Base-by-base conservation (phyloP, 1,284 basidiomycete genomes). In the Rhodotorula glutinis region DNA sequence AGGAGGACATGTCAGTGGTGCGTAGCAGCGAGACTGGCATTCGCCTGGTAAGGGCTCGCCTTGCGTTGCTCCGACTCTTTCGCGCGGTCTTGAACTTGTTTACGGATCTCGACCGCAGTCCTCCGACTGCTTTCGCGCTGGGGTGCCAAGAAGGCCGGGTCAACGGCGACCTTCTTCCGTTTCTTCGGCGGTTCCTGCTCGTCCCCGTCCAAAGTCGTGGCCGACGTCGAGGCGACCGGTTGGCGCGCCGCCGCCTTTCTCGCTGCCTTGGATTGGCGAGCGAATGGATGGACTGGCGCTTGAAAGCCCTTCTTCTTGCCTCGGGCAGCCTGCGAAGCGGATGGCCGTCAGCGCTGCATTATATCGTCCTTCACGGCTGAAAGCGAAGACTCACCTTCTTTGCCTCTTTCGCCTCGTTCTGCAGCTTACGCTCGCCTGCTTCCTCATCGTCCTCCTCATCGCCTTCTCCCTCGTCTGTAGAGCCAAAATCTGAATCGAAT, bases 401-500 rank as follows among this genome's bases (percentile, higher is more conserved):
- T 77, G 80, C 73, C 79, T 83, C 72, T 52, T 70, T 71, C 57
- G 89, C 88, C 73, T 89, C 87, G n/a, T 86, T 83, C 40, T 80
- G 77, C 7, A 84, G 79, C 46, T 80, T 79, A 55, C 79, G 82
- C 75, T 90, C 89, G 0, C 80, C 86, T 3, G 80, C 81, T 29
- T 84, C 84, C 13, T 79, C 76, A 9, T 84, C 84, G 38, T 83
- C 83, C 58, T 83, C 82, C 0, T 75, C 79, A 41, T 63, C 84
- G 71, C 89, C 89, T 65, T 88, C 87, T 62, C 90, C 89, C 1
- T 88, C 69, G 51, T 72, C 73, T 1, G 72, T 91, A 69, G 87
- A 89, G 67, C 85, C 86, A 74, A 91, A 91, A 76, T 91, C 90
- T 21, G 87, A 88, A 68, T 84, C 88, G 70, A 89, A 89, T 14